Base-by-base conservation (phyloP, 192 early-diverging fungal species). In the Dissophora globulifera region DNA sequence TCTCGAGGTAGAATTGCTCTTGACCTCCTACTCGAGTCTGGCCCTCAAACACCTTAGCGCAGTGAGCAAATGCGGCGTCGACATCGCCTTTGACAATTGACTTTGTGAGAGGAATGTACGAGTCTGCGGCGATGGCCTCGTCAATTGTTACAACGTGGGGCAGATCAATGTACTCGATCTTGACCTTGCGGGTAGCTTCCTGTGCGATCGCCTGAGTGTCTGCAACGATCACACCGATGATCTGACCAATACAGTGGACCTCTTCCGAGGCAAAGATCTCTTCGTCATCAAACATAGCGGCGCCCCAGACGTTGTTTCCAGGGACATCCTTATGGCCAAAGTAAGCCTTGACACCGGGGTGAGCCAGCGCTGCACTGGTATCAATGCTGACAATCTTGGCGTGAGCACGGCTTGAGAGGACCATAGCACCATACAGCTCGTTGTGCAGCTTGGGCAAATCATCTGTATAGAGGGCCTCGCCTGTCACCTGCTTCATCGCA, bases 1-100 rank as follows among this genome's bases (percentile, higher is more conserved):
- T 93, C 74, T 96, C 94, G 45, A 96, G 82, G 67, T 96, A 96
- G 62, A 96, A 96, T 67, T 96, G 94, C 72, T 96, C 94, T 75
- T 92, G 90, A 16, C 78, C 81, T 49, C 79, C 83, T 26, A 87
- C 71, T 57, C 81, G 84, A 46, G 81, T 69, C 58, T 65, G 52
- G 52, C 90, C 90, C 65, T 84, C 81, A 50, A 90, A 69, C 31
- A 89, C 68, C 51, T 67, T 50, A 66, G 86, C 83, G 22, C 86
- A 79, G 40, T 49, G 62, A 13, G 78, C 72, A 19, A 91, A 69
- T 8, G 76, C 85, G 1, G 82, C 67, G 31, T 85, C 88, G 33
- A 90, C 87, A 66, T 89, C 85, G 53, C 94, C 94, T 62, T 84
- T 82, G 54, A 69, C 52, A 33, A 94, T 84, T 45, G 46, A 62